Conservation (phyloP, 495 filamentous ascomycete species). For the Aspergillus incahuasiensis region DNA sequence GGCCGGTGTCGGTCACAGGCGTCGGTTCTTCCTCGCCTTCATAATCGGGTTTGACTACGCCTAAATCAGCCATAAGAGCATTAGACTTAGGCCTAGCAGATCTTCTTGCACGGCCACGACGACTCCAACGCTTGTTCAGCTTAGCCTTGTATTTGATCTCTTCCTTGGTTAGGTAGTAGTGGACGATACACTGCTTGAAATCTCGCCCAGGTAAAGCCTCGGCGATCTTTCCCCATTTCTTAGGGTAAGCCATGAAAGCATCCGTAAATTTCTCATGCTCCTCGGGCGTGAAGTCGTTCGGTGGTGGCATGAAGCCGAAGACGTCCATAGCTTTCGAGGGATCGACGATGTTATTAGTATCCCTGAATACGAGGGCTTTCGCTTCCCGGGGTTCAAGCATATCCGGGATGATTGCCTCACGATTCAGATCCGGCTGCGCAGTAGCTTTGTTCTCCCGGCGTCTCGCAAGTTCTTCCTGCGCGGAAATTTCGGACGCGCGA, state of each 20-base stretch:
- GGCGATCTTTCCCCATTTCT: conserved; percentile 90
- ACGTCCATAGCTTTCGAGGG: conserved; percentile 60
- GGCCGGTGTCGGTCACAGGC: conserved; percentile 62
- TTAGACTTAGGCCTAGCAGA: conserved; percentile 64
- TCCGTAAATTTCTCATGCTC: conserved; percentile 76
- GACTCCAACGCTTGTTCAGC: conserved; percentile 64
- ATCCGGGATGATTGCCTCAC: conserved; percentile 79
- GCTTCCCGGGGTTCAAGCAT: conserved; percentile 59
- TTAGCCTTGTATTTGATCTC: conserved; percentile 82
- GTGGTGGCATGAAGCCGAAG: conserved; percentile 69
- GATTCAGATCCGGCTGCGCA: conserved; percentile 68
- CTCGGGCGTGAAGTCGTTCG: conserved; percentile 76
- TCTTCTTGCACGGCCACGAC: conserved; percentile 52
- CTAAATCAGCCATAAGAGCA: conserved; percentile 70
- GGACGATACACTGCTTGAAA: conserved; percentile 83
- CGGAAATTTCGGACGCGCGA: conserved; percentile 69
- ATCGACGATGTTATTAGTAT: conserved; percentile 67
- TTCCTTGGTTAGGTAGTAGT: conserved; percentile 94
- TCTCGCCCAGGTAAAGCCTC: conserved; percentile 64
- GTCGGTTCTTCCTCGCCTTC: conserved; percentile 50
- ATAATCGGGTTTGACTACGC: conserved; percentile 51
- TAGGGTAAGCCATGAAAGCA: conserved; percentile 73
- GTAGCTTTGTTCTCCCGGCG: conserved; percentile 61
- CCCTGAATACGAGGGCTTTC: conserved; percentile 54
- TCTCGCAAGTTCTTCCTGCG: conserved; percentile 67